phyloP scores from a whole-genome alignment of 2,329 filamentous ascomycete species.

The Arachnomyces sp. region DNA sequence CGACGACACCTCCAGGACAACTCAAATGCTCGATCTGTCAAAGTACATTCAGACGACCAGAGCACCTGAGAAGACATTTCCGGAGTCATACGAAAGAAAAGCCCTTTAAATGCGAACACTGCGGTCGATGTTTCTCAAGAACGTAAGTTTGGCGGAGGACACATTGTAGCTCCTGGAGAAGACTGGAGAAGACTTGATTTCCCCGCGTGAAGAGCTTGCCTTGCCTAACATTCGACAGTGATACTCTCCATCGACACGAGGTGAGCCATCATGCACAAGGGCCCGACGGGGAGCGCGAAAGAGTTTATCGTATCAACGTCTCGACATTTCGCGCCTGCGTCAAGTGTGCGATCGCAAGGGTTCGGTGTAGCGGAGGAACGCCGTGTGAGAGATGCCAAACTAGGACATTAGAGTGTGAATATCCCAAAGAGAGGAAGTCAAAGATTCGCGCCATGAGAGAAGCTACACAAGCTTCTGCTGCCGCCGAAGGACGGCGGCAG shows the following conservation, averaged over 20 bases:
- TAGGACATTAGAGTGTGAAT: conserved; percentile 30
- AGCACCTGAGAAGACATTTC: conserved; percentile 35
- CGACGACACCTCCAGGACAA: conserved; percentile 11
- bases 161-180: too few species aligned
- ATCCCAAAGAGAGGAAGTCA: conserved; percentile 31
- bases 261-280: conserved; percentile 30
- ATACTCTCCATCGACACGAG: conserved; percentile 33
- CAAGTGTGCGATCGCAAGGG: conserved; percentile 32
- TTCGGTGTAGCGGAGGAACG: conserved; percentile 30
- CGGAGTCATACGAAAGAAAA: conserved; percentile 35
- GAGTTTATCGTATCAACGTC: conserved; percentile 32
- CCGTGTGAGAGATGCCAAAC: conserved; percentile 31
- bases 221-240: conserved; percentile 15
- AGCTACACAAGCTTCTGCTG: conserved; percentile 5
- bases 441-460: conserved; percentile 22
- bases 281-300: conserved; percentile 26
- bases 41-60: conserved; percentile 31
- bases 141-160: conserved; percentile 26
- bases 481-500: conserved; percentile 7
- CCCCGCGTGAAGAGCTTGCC: not conserved
- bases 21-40: conserved; percentile 28
- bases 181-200: not conserved
- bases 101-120: conserved; percentile 31
- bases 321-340: conserved; percentile 36
- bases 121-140: conserved; percentile 35